Evolutionary conservation across 495 filamentous ascomycete genomes (phyloP), one percentile per base, ranked within the genome.

Genomic region (Cladorrhinum samala): DNA sequence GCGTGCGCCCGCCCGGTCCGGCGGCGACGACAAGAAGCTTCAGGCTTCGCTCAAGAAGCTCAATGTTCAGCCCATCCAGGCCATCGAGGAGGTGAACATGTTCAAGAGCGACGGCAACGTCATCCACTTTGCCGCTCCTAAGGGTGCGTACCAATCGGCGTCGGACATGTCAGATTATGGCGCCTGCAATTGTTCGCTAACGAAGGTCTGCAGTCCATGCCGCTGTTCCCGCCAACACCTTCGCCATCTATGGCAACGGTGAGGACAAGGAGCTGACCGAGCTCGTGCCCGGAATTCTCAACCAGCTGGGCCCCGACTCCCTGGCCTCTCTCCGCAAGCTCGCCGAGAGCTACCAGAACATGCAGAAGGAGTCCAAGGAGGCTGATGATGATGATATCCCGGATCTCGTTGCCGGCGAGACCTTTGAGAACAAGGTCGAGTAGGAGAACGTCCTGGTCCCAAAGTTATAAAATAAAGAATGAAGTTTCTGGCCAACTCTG

Each of bases 61-160:
- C 72, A 93, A 90, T 73, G 88, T 91, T 49, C 90, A 93, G 79
- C 90, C 93, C 65, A 96, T 98, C 77, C 91, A 95, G 80, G 89
- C 86, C 52, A 97, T 98, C 63, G 93, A 98, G 83, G 93, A 98
- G 78, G 93, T 98, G 68, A 98, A 98, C 83, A 98, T 97, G 94
- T 97, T 97, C 85, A 98, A 97, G 83, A 86, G 88, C 72, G 93
- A 98, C 66, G 93, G 93, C 64, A 98, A 98, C 74, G 93, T 98
- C 72, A 97, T 98, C 70, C 93, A 98, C 82, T 98, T 98, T 72
- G 83, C 88, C 65, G 88, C 88, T 59, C 93, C 93, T 49, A 96
- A 95, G 77, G 93, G 93, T 97, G 72, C 62, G 78, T 77, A 49
- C 49, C 36, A 2, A 13, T 36, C 23, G 11, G 16, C 2, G 9